phyloP scores from a whole-genome alignment of 176 grass and related monocot genomes.

The Alloteropsis semialata region DNA sequence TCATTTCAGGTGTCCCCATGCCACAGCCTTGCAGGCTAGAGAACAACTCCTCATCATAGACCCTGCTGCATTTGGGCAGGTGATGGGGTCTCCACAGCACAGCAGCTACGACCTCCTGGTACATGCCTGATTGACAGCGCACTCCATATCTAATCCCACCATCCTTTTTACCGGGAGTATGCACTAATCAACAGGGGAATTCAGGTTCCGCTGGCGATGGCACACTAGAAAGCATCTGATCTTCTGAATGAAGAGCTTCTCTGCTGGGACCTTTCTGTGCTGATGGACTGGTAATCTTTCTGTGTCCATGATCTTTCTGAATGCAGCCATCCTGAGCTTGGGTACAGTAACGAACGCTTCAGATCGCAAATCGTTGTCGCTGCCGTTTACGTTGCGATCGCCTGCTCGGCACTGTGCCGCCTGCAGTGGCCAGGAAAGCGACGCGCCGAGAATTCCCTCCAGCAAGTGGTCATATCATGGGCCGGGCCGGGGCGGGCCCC shows the following conservation, averaged over 20 bases:
- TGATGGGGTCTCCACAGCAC: background rate
- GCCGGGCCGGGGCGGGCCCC: background rate
- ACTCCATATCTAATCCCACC: background rate
- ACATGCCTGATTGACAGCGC: background rate
- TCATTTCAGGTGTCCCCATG: conserved; percentile 15
- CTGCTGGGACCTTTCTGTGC: too few relatives aligned
- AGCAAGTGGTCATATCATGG: background rate
- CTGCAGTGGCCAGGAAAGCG: background rate
- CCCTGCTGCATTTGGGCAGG: background rate
- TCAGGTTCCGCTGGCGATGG: too few relatives aligned
- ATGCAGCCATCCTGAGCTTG: too few relatives aligned
- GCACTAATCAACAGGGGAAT: background rate
- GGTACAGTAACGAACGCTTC: background rate
- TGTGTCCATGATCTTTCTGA: too few relatives aligned
- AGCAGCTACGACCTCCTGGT: background rate
- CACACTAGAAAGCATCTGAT: too few relatives aligned
- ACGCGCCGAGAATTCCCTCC: background rate
- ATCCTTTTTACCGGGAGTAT: background rate
- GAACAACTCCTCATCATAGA: background rate
- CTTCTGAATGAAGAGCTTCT: too few relatives aligned
- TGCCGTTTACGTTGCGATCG: background rate
- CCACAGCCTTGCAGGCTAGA: background rate
- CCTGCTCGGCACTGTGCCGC: background rate
- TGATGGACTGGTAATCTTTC: too few relatives aligned
- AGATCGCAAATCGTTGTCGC: background rate